Percentiles rank a stretch among this genome's conserved stretches.
These are phyloP conservation scores for Syzygium jambos DNA, from an alignment of 345 rosid genomes.

Conservation along the genomic window DNA sequence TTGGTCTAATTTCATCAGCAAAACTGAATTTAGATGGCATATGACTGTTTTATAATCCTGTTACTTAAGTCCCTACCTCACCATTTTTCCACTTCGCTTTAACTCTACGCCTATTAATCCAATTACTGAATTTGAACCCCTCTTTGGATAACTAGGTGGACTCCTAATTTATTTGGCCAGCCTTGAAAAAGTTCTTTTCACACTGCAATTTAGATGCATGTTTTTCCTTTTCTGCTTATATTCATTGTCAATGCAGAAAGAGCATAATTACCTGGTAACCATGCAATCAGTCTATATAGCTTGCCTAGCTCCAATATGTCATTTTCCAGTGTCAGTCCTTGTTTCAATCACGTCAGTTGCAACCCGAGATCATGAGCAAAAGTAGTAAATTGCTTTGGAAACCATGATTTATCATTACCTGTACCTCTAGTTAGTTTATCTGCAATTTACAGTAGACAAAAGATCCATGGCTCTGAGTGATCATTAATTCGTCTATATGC, in stretches of 20 bases:
- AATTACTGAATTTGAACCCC: not conserved
- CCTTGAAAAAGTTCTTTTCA: not conserved
- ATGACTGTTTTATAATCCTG: not conserved
- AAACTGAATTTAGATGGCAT: not conserved
- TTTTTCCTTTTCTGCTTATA: not conserved
- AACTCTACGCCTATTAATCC: not conserved
- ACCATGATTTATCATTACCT: not conserved
- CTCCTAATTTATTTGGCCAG: not conserved
- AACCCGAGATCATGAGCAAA: not conserved
- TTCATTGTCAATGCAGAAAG: not conserved
- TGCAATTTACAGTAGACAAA: not conserved
- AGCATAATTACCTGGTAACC: not conserved
- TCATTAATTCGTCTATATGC: not conserved
- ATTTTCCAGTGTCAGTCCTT: not conserved
- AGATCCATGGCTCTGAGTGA: not conserved
- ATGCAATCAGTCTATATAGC: not conserved
- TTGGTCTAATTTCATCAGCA: not conserved
- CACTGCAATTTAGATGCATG: not conserved
- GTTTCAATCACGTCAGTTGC: not conserved
- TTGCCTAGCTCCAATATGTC: not conserved
- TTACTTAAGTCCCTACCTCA: not conserved
- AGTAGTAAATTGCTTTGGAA: not conserved
- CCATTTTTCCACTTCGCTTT: not conserved
- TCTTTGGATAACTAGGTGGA: not conserved
- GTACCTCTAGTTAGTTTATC: not conserved